Conservation (phyloP, 2,329 filamentous ascomycete species). For the Phialophora verrucosa region DNA sequence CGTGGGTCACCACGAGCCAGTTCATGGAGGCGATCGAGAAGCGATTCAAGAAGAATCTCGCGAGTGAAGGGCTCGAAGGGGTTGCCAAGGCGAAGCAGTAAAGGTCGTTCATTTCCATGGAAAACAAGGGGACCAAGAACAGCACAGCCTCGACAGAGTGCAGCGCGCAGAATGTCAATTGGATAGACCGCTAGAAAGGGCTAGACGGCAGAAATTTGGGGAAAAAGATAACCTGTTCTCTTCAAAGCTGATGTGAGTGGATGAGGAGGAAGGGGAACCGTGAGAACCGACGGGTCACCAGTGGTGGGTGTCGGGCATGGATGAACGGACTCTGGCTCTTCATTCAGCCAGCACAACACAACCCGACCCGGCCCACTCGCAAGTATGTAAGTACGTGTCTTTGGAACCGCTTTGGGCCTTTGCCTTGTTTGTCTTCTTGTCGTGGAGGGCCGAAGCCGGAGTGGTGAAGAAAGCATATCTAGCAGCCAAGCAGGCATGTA, state of each 20-base stretch:
- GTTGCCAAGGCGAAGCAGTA: slow-evolving; percentile 23
- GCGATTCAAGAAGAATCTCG: slow-evolving; percentile 79
- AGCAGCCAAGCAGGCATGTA: neutral
- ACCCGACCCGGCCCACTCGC: neutral
- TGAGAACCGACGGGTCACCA: neutral
- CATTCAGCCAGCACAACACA: neutral
- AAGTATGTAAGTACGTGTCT: neutral
- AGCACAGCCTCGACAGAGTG: neutral
- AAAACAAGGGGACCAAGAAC: neutral
- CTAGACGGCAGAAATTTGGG: neutral
- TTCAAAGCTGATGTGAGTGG: neutral
- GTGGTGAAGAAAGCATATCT: neutral
- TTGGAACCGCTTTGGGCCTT: neutral
- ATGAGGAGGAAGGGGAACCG: neutral
- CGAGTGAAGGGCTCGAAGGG: slow-evolving; percentile 54
- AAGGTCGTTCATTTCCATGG: neutral
- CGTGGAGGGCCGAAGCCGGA: too few species aligned
- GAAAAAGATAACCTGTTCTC: neutral
- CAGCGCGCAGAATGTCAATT: neutral
- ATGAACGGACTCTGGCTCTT: neutral
- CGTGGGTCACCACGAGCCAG: slow-evolving; percentile 90
- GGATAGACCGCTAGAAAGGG: neutral
- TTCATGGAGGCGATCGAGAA: slow-evolving; percentile 93
- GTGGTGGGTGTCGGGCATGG: neutral
- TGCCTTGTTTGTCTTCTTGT: neutral